Evolutionary conservation across 2,329 filamentous ascomycete species (phyloP).

Genomic region (Knoxdaviesia capensis): DNA sequence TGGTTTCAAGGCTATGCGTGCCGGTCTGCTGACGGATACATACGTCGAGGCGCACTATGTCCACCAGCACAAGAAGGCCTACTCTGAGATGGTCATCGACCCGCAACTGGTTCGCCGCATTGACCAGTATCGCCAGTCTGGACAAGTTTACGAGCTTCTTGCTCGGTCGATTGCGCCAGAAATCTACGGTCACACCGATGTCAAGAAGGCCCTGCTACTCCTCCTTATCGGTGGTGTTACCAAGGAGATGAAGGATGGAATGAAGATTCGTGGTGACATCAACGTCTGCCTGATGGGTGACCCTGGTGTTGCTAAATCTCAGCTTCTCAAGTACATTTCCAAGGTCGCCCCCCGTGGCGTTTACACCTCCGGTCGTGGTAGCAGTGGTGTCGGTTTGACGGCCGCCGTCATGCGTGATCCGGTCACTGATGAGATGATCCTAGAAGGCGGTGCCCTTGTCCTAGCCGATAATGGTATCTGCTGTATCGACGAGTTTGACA

Average conservation of each 20-base stretch:
- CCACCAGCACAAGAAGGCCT: slow-evolving; percentile 93
- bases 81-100: slow-evolving; percentile 78
- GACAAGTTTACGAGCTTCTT: slow-evolving; percentile 88
- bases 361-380: slow-evolving; percentile 64
- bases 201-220: slow-evolving; percentile 93
- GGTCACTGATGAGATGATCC: slow-evolving; percentile 67
- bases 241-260: slow-evolving; percentile 92
- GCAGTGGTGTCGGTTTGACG: slow-evolving; percentile 64
- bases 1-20: slow-evolving; percentile 94
- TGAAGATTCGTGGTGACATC: slow-evolving; percentile 97
- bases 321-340: slow-evolving; percentile 93
- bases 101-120: slow-evolving; percentile 64
- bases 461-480: slow-evolving; percentile 70
- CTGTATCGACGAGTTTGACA: slow-evolving; percentile 77
- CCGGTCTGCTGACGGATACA: slow-evolving; percentile 89
- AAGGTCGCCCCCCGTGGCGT: slow-evolving; percentile 91
- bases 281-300: slow-evolving; percentile 99
- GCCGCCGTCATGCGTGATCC: slow-evolving; percentile 71
- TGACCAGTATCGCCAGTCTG: slow-evolving; percentile 63
- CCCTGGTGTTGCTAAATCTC: slow-evolving; percentile 97
- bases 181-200: slow-evolving; percentile 89
- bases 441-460: slow-evolving; percentile 62
- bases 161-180: slow-evolving; percentile 93
- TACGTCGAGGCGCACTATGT: slow-evolving; percentile 91
- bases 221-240: slow-evolving; percentile 89